Evolutionary conservation across 2,329 filamentous ascomycete genomes (phyloP).

Genomic region (Cephalotrichum gorgonifer): DNA sequence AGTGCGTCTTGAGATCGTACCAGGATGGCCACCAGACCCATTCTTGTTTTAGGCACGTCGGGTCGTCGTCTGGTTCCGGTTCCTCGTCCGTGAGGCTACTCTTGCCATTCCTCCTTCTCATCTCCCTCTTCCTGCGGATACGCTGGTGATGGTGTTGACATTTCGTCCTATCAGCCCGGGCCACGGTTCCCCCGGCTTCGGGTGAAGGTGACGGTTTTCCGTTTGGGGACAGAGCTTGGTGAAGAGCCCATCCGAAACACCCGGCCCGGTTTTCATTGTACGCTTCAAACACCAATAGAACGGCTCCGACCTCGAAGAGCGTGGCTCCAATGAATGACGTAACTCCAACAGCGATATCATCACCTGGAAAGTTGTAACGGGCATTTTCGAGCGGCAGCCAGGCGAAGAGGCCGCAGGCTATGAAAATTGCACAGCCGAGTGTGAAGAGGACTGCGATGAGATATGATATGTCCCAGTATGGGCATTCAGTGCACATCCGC

Average conservation of each 20-base stretch:
- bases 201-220: background rate
- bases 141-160: background rate
- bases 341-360: constrained; percentile 40
- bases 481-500: constrained; percentile 12
- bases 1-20: constrained; percentile 46
- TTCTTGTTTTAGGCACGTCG: constrained; percentile 9
- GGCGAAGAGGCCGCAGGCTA: constrained; percentile 34
- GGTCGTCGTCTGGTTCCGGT: background rate
- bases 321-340: constrained; percentile 50
- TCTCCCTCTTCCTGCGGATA: background rate
- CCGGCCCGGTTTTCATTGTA: constrained; percentile 45
- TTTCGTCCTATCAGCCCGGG: background rate
- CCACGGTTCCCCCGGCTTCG: background rate
- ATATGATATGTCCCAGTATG: constrained; percentile 14
- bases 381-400: constrained; percentile 49
- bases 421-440: constrained; percentile 11
- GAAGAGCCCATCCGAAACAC: constrained; percentile 52
- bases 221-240: constrained; percentile 12
- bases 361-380: constrained; percentile 37
- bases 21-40: constrained; percentile 53
- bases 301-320: constrained; percentile 45
- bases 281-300: constrained; percentile 49
- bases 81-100: background rate
- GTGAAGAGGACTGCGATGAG: constrained; percentile 12
- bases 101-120: background rate